Conservation (phyloP, 2,329 filamentous ascomycete genomes). For the Macrophomina pseudophaseolina region DNA sequence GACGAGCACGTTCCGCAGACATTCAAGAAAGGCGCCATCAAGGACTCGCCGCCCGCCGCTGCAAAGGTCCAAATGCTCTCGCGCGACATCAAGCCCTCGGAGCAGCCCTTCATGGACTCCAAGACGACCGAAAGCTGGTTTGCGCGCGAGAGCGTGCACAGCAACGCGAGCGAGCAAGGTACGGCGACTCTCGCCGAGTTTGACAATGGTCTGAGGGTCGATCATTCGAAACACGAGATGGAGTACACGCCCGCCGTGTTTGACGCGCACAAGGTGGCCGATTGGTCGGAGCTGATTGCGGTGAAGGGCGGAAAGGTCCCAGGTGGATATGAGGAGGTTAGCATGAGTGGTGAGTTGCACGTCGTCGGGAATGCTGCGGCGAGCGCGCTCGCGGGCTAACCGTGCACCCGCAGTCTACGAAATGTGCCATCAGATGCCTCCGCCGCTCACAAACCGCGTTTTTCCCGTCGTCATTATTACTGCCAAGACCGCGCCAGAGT, state of each 20-base stretch:
- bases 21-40: slow-evolving; percentile 56
- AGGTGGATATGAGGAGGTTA: slow-evolving; percentile 37
- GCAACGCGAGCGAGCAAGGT: slow-evolving; percentile 54
- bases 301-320: slow-evolving; percentile 34
- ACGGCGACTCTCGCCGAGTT: slow-evolving; percentile 71
- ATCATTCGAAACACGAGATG: slow-evolving; percentile 62
- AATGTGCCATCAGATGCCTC: slow-evolving; percentile 68
- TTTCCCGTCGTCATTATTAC: slow-evolving; percentile 72
- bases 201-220: slow-evolving; percentile 60
- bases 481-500: slow-evolving; percentile 26
- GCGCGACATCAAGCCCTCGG: slow-evolving; percentile 53
- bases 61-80: slow-evolving; percentile 61
- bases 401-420: slow-evolving; percentile 55
- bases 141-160: slow-evolving; percentile 67
- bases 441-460: slow-evolving; percentile 65
- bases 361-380: background rate
- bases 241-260: slow-evolving; percentile 64
- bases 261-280: slow-evolving; percentile 51
- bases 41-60: slow-evolving; percentile 29
- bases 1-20: slow-evolving; percentile 57
- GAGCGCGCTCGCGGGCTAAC: background rate
- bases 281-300: slow-evolving; percentile 40
- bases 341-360: slow-evolving; percentile 43
- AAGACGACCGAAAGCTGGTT: slow-evolving; percentile 64
- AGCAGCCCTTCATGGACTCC: slow-evolving; percentile 39